Evolutionary conservation across 148 eudicot species (phyloP).

Genomic region (Polygonum maritimum): DNA sequence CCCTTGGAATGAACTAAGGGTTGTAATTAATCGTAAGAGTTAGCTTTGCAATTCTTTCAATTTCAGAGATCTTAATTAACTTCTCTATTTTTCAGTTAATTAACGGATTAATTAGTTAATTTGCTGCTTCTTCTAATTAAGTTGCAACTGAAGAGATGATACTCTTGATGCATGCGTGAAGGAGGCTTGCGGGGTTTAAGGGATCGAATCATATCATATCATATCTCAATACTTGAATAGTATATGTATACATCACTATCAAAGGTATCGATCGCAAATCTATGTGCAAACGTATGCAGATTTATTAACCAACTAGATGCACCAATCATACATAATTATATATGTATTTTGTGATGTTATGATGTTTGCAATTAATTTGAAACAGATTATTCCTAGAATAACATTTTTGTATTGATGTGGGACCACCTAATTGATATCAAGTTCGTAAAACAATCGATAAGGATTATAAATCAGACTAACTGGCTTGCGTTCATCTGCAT

Average conservation of each 20-base stretch:
- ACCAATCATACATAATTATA: not conserved
- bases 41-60: too few relatives aligned
- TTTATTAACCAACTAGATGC: not conserved
- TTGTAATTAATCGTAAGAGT: not conserved
- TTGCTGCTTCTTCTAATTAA: not conserved
- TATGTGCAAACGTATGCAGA: not conserved
- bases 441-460: too few relatives aligned
- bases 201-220: not conserved
- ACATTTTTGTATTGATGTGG: too few relatives aligned
- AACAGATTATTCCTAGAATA: too few relatives aligned
- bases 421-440: too few relatives aligned
- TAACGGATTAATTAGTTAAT: not conserved
- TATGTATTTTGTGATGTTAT: not conserved
- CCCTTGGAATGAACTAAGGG: not conserved
- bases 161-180: not conserved
- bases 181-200: not conserved
- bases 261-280: not conserved
- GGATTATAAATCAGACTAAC: too few relatives aligned
- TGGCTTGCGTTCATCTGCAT: too few relatives aligned
- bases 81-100: too few relatives aligned
- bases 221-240: not conserved
- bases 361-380: too few relatives aligned
- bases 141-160: not conserved
- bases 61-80: too few relatives aligned
- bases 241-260: not conserved